Base-by-base conservation (phyloP, 257 asterid genomes). In the Solanum dulcamara region DNA sequence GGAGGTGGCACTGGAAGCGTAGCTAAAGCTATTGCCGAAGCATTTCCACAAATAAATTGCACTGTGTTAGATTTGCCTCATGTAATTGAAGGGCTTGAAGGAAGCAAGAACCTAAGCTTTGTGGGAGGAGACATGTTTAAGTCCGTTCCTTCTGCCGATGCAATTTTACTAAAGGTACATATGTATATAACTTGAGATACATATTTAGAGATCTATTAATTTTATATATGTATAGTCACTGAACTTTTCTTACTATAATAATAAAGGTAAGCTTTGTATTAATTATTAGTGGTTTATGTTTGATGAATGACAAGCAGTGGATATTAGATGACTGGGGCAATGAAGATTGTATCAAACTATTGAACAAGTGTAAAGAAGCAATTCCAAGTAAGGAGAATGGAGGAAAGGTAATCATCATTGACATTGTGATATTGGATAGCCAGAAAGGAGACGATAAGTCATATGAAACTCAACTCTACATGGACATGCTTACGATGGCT, bases 91-190 rank as follows among this genome's bases (percentile, higher is more conserved):
- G 84, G 84, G n/a, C 20, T 83, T 30, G 30, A 77, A 83, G 85
- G 79, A 6, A 14, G 18, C 33, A 53, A 74, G 3, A 83, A 46
- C 28, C 1, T 83, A 44, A 14, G 38, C 20, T 62, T 5, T 26
- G 20, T 26, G 0, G 33, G 40, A 3, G 91, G 90, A 60, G 51
- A 85, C 22, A 87, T 87, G 89, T 84, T 87, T 26, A 84, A 59
- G 60, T 71, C 2, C 11, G 55, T 89, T 68, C 91, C 91, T 32
- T 66, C 42, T 12, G 89, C 87, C 18, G 75, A 89, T 75, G 88
- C 89, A 14, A 44, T 84, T 33, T 80, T 88, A 15, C 80, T 86
- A 17, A 81, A 82, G 89, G 88, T 50, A 50, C n/a, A n/a, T n/a
- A n/a, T n/a, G n/a, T n/a, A n/a, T n/a, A n/a, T n/a, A n/a, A n/a